phyloP scores from a whole-genome alignment of 495 filamentous ascomycete genomes.

The Penicillium manginii region DNA sequence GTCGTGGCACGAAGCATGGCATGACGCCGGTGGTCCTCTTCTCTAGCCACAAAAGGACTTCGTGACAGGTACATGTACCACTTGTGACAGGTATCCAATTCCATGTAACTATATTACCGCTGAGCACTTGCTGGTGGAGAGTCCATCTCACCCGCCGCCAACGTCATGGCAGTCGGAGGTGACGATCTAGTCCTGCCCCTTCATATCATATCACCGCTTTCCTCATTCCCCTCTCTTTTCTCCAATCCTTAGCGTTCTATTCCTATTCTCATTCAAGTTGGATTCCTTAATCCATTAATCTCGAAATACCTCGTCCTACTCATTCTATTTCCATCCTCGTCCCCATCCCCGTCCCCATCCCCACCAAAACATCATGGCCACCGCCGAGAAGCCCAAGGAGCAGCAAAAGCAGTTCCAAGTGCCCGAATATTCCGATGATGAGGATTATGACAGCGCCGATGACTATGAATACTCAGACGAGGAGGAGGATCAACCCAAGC shows the following conservation, averaged over 20 bases:
- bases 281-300: neutral
- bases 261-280: neutral
- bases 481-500: slow-evolving; percentile 32
- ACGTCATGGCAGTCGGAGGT: slow-evolving; percentile 30
- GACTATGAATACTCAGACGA: slow-evolving; percentile 36
- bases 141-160: slow-evolving; percentile 20
- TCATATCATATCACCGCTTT: slow-evolving; percentile 8
- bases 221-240: slow-evolving; percentile 4
- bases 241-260: neutral
- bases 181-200: slow-evolving; percentile 3
- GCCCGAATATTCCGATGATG: slow-evolving; percentile 42
- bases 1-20: slow-evolving; percentile 13
- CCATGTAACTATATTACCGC: neutral
- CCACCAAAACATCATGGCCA: slow-evolving; percentile 38
- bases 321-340: neutral
- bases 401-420: slow-evolving; percentile 37
- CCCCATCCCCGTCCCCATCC: neutral
- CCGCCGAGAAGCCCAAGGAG: slow-evolving; percentile 43
- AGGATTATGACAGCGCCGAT: slow-evolving; percentile 42
- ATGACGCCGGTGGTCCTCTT: slow-evolving; percentile 16
- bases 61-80: neutral
- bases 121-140: slow-evolving; percentile 5
- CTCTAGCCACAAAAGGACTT: neutral
- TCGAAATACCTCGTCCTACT: slow-evolving; percentile 7
- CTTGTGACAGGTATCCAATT: slow-evolving; percentile 7